Evolutionary conservation across 2,329 filamentous ascomycete species (phyloP), one percentile per base, ranked within the genome.

Genomic region (Fusarium oligoseptatum): DNA sequence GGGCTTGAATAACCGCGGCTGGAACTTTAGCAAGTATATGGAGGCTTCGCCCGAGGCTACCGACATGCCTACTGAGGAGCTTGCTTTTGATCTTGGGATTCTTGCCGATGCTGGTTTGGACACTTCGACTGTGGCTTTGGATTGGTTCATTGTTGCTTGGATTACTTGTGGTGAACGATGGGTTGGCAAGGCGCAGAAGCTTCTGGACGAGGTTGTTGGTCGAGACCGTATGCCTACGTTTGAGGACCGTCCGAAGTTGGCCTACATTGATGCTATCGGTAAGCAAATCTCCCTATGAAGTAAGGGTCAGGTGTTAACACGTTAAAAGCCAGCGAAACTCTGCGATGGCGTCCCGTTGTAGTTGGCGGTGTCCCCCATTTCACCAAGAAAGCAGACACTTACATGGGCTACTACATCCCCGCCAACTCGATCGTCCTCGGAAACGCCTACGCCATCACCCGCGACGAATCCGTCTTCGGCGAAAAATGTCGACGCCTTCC

Each of bases 271-370:
- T 32, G 84, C 83, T 34, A 79, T 85, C 10, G 69, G 85, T 61
- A 83, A 32, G 29, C 0, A 32, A 1, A 32, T 32, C 9, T 32
- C 29, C 29, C 29, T 32, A 32, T 10, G 29, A 32, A 32, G 29
- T 32, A 32, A 32, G 8, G 8, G 9, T 32, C 29, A 32, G 29
- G 29, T 32, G 29, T 11, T 32, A 32, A 32, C 29, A 32, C 29
- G 29, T 32, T 10, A 10, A 32, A 32, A 32, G 29, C 29, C 9
- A 50, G 41, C 14, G 87, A 89, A 74, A 74, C 80, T 1, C 71
- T 87, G 24, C 82, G 86, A 5, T 88, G 87, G 86, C 82, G 85
- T 11, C 85, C 86, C 0, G 80, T 84, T 0, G 77, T 78, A 0
- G 78, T 81, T 2, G 78, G 80, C 7, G 82, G 82, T 9, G 80